These are phyloP conservation scores for Psilocybe cubensis DNA, from an alignment of 768 basidiomycete genomes.

Conservation along the genomic window DNA sequence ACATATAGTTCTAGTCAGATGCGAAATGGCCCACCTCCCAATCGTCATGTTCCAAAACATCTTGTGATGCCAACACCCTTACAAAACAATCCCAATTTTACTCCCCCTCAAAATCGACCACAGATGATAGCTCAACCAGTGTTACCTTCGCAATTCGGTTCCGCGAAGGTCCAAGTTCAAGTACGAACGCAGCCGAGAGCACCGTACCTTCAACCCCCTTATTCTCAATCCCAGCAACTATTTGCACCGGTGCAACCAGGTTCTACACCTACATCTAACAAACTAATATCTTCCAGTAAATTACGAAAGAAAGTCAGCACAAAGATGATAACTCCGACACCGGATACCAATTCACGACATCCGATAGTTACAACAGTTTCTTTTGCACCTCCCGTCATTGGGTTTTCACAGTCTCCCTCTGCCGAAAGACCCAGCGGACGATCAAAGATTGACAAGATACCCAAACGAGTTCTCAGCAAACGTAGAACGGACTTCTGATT, in stretches of 20 bases:
- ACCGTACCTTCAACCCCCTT: constrained; percentile 6
- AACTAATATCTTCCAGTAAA: constrained; percentile 25
- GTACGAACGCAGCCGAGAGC: constrained; percentile 14
- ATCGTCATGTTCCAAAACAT: constrained; percentile 54
- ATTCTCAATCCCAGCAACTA: constrained; percentile 3
- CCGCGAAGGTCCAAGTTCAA: constrained; percentile 13
- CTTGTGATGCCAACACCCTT: constrained; percentile 79
- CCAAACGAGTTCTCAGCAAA: constrained; percentile 47
- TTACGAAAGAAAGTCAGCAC: constrained; percentile 33
- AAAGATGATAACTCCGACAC: constrained; percentile 12
- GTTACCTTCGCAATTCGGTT: constrained; percentile 14
- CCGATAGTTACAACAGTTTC: constrained; percentile 31
- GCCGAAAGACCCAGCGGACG: constrained; percentile 16
- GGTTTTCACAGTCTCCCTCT: constrained; percentile 15
- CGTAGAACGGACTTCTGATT: constrained; percentile 38
- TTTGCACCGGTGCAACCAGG: constrained; percentile 5
- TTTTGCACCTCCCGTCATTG: constrained; percentile 33
- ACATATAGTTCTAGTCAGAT: constrained; percentile 27
- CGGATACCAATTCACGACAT: constrained; percentile 18
- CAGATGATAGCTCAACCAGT: constrained; percentile 4
- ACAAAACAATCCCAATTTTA: constrained; percentile 32
- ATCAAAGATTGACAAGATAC: constrained; percentile 24
- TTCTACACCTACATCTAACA: constrained; percentile 24
- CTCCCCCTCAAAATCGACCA: neutral
- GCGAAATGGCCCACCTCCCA: constrained; percentile 25